Conservation (phyloP, 1,284 basidiomycete species). For the Nidula niveotomentosa region DNA sequence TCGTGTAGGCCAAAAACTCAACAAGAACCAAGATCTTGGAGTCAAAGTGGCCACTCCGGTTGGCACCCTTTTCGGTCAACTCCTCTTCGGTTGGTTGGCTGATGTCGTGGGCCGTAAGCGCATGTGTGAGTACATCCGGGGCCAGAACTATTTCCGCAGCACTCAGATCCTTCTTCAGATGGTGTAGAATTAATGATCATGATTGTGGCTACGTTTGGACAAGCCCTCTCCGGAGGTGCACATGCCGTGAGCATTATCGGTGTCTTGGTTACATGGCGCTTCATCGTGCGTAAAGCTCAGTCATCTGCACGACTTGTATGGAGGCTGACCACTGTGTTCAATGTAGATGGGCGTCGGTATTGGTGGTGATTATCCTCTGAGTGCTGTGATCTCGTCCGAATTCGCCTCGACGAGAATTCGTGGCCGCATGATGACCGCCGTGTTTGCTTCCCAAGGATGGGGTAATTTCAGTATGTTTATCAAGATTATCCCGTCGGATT, state of each 20-base stretch:
- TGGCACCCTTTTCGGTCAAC: slow-evolving; percentile 64
- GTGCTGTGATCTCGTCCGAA: slow-evolving; percentile 71
- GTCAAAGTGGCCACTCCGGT: slow-evolving; percentile 77
- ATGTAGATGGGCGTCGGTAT: slow-evolving; percentile 65
- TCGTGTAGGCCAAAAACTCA: slow-evolving; percentile 39
- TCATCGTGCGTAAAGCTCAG: slow-evolving; percentile 45
- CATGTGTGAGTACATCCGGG: slow-evolving; percentile 53
- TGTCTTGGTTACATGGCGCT: slow-evolving; percentile 70
- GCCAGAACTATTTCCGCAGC: background rate
- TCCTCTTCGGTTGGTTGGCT: slow-evolving; percentile 73
- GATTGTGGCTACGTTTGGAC: slow-evolving; percentile 62
- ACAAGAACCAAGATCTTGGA: slow-evolving; percentile 66
- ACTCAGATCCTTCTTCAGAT: slow-evolving; percentile 40
- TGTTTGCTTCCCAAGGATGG: slow-evolving; percentile 72
- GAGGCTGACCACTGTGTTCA: slow-evolving; percentile 10
- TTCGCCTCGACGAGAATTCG: slow-evolving; percentile 75
- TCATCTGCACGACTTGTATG: slow-evolving; percentile 1
- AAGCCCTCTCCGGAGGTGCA: slow-evolving; percentile 57
- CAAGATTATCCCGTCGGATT: background rate
- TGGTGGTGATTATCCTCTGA: slow-evolving; percentile 72
- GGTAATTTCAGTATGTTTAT: slow-evolving; percentile 56
- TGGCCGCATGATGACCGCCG: slow-evolving; percentile 72
- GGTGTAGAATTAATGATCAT: slow-evolving; percentile 75
- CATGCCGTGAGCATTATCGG: slow-evolving; percentile 70
- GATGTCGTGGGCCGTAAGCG: slow-evolving; percentile 72